Conservation (phyloP, 257 asterid species). For the Perilla frutescens region DNA sequence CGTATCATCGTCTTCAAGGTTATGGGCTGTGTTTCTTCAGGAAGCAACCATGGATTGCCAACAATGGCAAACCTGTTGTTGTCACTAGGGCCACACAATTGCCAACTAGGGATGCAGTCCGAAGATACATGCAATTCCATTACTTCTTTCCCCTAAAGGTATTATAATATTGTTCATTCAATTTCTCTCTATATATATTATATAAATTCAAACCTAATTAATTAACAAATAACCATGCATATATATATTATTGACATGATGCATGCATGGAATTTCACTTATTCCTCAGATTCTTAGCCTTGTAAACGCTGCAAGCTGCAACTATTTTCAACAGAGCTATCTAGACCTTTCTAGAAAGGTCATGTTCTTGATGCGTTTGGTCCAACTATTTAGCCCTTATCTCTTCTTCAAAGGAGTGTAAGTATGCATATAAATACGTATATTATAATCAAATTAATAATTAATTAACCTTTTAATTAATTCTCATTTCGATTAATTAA, state of each 20-base stretch:
- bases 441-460: too few relatives aligned
- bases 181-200: too few relatives aligned
- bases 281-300: constrained; percentile 42
- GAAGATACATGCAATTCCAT: constrained; percentile 43
- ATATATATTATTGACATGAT: too few relatives aligned
- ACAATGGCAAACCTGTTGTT: constrained; percentile 42
- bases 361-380: constrained; percentile 45
- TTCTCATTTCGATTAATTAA: not conserved
- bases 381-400: constrained; percentile 55
- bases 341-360: constrained; percentile 44
- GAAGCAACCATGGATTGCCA: constrained; percentile 53
- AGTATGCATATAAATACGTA: constrained; percentile 18
- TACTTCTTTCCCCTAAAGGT: constrained; percentile 60
- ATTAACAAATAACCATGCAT: too few relatives aligned
- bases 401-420: constrained; percentile 71
- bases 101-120: constrained; percentile 42
- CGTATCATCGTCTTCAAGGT: constrained; percentile 21
- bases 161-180: not conserved
- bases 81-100: constrained; percentile 42
- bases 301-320: constrained; percentile 48
- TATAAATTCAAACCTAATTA: too few relatives aligned
- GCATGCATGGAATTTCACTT: not conserved
- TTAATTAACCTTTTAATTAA: too few relatives aligned
- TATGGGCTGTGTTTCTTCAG: constrained; percentile 45
- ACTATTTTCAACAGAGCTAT: constrained; percentile 40